Evolutionary conservation across 192 early-diverging fungal species (phyloP).

Genomic region (Kickxella alabastrina): DNA sequence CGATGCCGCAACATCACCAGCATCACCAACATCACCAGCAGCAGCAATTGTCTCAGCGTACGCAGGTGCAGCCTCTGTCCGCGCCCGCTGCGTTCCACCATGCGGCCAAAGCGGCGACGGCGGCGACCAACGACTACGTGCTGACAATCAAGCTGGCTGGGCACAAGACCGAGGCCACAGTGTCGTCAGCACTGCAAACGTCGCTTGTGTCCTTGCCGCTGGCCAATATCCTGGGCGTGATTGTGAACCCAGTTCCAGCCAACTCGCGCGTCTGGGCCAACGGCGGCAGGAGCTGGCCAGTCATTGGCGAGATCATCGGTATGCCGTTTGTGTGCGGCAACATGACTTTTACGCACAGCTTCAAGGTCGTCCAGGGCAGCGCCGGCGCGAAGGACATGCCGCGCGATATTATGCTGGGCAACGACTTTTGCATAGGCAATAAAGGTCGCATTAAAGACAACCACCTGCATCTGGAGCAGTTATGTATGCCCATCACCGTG

Average conservation of each 20-base stretch:
- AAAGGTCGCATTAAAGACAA: conserved; percentile 49
- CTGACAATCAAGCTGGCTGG: conserved; percentile 26
- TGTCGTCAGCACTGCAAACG: conserved; percentile 37
- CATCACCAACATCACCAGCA: conserved; percentile 7
- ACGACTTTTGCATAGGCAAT: conserved; percentile 49
- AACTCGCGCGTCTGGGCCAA: conserved; percentile 41
- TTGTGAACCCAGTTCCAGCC: conserved; percentile 7
- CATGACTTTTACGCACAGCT: conserved; percentile 44
- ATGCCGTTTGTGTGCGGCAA: conserved; percentile 51
- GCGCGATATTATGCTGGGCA: conserved; percentile 40
- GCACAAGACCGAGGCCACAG: conserved; percentile 27
- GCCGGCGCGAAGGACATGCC: conserved; percentile 30
- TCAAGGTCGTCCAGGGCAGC: conserved; percentile 34
- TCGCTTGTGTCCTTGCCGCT: conserved; percentile 43
- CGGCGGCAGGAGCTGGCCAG: conserved; percentile 36
- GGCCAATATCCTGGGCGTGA: conserved; percentile 31
- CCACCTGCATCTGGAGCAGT: conserved; percentile 38
- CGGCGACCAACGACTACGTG: conserved; percentile 19
- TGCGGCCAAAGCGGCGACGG: too few species aligned
- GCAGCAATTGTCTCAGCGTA: conserved; percentile 6
- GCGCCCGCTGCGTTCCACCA: too few species aligned
- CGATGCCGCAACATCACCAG: too few species aligned
- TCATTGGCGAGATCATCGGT: conserved; percentile 31
- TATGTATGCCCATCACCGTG: conserved; percentile 41
- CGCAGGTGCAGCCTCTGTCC: neutral